Evolutionary conservation across 768 basidiomycete species (phyloP).

Genomic region (Termitomyces sp.): DNA sequence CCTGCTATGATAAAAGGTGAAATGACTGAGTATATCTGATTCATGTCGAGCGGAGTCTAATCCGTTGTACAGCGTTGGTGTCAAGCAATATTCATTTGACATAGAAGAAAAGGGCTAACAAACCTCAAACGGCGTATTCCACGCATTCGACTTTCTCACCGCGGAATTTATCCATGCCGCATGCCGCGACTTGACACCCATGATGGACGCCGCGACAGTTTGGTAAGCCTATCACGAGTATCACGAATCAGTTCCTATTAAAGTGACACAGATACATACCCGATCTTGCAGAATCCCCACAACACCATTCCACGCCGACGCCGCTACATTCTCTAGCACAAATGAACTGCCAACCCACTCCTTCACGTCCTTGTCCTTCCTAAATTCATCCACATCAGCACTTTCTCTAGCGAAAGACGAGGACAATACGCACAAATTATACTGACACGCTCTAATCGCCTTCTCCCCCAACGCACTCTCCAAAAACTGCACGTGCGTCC

Average conservation of each 20-base stretch:
- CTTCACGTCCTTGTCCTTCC: constrained; percentile 38
- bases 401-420: background rate
- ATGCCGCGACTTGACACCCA: constrained; percentile 56
- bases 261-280: background rate
- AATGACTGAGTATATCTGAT: constrained; percentile 34
- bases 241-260: background rate
- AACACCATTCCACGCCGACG: constrained; percentile 56
- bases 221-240: constrained; percentile 31
- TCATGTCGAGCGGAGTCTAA: constrained; percentile 34
- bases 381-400: constrained; percentile 9
- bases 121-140: constrained; percentile 43
- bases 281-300: constrained; percentile 22
- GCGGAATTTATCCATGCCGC: constrained; percentile 55
- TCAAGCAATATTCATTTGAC: too few species aligned
- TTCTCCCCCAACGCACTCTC: constrained; percentile 32
- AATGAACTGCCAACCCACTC: constrained; percentile 46
- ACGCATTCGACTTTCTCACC: constrained; percentile 20
- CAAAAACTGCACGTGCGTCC: constrained; percentile 45
- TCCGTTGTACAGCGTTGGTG: background rate
- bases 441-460: constrained; percentile 50
- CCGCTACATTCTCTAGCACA: constrained; percentile 50
- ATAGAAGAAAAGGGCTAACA: background rate
- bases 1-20: constrained; percentile 35
- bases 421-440: constrained; percentile 42
- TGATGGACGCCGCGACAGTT: constrained; percentile 52